Evolutionary conservation across 2,329 filamentous ascomycete genomes (phyloP).

Genomic region (Ilyonectria mors-panacis): DNA sequence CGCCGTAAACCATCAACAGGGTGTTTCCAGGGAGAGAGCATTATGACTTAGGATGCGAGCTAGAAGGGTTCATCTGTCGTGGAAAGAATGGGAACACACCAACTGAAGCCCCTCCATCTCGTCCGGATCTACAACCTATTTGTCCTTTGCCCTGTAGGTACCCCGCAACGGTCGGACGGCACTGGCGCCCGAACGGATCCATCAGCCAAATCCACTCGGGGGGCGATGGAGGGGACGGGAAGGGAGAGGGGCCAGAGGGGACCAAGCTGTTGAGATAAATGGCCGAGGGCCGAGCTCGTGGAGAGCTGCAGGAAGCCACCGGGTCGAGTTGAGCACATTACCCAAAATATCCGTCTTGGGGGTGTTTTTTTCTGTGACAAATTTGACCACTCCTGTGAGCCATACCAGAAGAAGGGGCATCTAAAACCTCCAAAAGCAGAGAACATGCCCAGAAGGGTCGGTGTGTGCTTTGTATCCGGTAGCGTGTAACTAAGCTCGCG

Average conservation of each 20-base stretch:
- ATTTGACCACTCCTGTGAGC: neutral
- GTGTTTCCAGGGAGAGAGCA: constrained; percentile 26
- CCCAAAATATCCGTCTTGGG: neutral
- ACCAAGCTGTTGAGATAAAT: constrained; percentile 29
- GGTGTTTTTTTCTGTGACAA: neutral
- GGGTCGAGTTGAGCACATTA: constrained; percentile 2
- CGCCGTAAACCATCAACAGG: constrained; percentile 8
- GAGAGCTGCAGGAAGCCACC: constrained; percentile 19
- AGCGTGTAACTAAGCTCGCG: constrained; percentile 26
- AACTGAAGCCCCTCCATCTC: constrained; percentile 37
- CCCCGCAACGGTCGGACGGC: constrained; percentile 49
- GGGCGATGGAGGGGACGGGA: constrained; percentile 28
- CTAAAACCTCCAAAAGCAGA: constrained; percentile 13
- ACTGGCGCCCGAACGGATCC: constrained; percentile 45
- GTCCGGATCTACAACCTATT: constrained; percentile 48
- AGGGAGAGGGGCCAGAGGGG: constrained; percentile 10
- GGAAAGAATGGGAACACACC: constrained; percentile 43
- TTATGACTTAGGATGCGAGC: constrained; percentile 21
- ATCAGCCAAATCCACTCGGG: constrained; percentile 34
- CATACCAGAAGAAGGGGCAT: constrained; percentile 9
- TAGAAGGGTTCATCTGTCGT: constrained; percentile 42
- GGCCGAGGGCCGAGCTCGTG: constrained; percentile 31
- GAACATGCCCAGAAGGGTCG: constrained; percentile 16
- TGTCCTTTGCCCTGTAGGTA: constrained; percentile 41
- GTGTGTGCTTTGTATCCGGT: constrained; percentile 23